Evolutionary conservation across 2,329 filamentous ascomycete genomes (phyloP).

Genomic region (Trichoderma harzianum): DNA sequence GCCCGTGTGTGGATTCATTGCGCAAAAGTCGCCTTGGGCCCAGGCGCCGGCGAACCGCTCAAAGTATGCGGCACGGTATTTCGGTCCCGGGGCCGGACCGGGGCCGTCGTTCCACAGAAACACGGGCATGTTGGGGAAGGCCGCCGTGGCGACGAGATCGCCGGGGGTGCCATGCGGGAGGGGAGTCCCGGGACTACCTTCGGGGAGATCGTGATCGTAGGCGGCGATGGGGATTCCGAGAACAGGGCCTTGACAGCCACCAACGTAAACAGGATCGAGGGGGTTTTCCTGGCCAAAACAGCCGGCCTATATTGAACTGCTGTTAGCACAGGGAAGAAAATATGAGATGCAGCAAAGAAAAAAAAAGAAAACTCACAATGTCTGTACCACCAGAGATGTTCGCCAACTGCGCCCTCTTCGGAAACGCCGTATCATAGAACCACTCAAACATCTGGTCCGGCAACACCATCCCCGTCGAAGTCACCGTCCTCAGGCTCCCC

Average conservation of each 20-base stretch:
- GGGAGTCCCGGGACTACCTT: constrained; percentile 39
- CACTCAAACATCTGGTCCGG: constrained; percentile 75
- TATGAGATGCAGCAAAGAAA: background rate
- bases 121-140: constrained; percentile 74
- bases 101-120: constrained; percentile 58
- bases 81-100: constrained; percentile 44
- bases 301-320: constrained; percentile 42
- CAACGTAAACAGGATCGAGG: constrained; percentile 61
- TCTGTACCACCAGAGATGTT: constrained; percentile 80
- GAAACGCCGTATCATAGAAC: constrained; percentile 71
- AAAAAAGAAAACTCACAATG: constrained; percentile 47
- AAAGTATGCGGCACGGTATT: constrained; percentile 61
- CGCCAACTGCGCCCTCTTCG: constrained; percentile 59
- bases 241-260: constrained; percentile 49
- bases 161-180: constrained; percentile 62
- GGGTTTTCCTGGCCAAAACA: constrained; percentile 65
- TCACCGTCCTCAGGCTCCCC: constrained; percentile 57
- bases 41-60: constrained; percentile 64
- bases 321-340: background rate
- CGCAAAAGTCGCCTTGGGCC: constrained; percentile 81
- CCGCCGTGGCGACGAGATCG: constrained; percentile 66
- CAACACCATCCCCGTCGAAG: constrained; percentile 78
- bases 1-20: constrained; percentile 64
- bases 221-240: constrained; percentile 52
- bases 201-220: constrained; percentile 61